These are phyloP conservation scores for Wallacemonas sp. DNA, from an alignment of 208 protist species.

Conservation along the genomic window DNA sequence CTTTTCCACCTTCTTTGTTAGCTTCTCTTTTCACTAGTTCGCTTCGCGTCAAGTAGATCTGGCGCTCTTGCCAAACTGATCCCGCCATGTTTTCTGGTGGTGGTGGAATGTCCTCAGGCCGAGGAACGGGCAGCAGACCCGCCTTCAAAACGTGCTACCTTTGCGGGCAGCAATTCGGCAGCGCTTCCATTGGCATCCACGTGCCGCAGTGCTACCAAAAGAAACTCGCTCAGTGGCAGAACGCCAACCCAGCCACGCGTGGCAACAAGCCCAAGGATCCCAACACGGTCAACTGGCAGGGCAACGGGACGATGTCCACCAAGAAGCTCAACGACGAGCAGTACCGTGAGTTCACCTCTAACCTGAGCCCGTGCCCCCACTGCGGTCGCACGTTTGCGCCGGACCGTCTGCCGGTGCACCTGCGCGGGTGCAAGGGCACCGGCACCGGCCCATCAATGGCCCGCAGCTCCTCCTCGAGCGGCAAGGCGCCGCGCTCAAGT, in stretches of 20 bases:
- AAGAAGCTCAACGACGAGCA: slow-evolving; percentile 72
- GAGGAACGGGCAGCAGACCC: slow-evolving; percentile 29
- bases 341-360: slow-evolving; percentile 74
- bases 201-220: slow-evolving; percentile 90
- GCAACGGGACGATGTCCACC: slow-evolving; percentile 29
- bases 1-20: too few relatives aligned
- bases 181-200: slow-evolving; percentile 88
- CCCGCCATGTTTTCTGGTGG: neutral
- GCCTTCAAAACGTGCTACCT: slow-evolving; percentile 86
- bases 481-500: slow-evolving; percentile 13
- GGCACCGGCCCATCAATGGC: slow-evolving; percentile 7
- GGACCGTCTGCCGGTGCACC: slow-evolving; percentile 88
- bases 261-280: slow-evolving; percentile 77
- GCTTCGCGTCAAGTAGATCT: neutral
- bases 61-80: neutral
- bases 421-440: slow-evolving; percentile 77
- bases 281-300: slow-evolving; percentile 75
- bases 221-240: slow-evolving; percentile 82
- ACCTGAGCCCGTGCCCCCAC: slow-evolving; percentile 81
- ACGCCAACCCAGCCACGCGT: slow-evolving; percentile 49
- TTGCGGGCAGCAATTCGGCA: slow-evolving; percentile 90
- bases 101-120: neutral
- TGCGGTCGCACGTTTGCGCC: slow-evolving; percentile 91
- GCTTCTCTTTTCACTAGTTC: too few relatives aligned
- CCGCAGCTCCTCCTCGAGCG: slow-evolving; percentile 3